These are phyloP conservation scores for Pilasporangium apinafurcum DNA, from an alignment of 352 stramenopile species.

Conservation along the genomic window DNA sequence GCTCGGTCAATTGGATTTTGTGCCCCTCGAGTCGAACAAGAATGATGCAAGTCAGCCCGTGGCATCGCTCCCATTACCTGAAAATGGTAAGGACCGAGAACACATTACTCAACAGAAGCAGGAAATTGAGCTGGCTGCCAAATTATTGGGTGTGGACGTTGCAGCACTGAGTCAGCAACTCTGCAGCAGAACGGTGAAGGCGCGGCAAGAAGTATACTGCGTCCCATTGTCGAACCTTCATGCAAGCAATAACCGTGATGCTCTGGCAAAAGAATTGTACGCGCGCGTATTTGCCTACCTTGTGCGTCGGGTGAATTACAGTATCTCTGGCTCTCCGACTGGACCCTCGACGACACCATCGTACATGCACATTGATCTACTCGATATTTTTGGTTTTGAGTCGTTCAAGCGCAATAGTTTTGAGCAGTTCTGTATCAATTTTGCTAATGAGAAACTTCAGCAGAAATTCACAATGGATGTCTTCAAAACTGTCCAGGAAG, in stretches of 20 bases:
- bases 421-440: conserved; percentile 96
- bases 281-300: conserved; percentile 93
- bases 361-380: conserved; percentile 89
- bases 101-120: conserved; percentile 45
- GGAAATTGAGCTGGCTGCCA: conserved; percentile 56
- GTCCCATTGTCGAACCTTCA: conserved; percentile 67
- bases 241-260: conserved; percentile 88
- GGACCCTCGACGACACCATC: conserved; percentile 15
- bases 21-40: conserved; percentile 67
- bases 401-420: conserved; percentile 91
- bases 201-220: conserved; percentile 76
- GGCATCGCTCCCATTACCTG: conserved; percentile 24
- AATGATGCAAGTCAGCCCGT: conserved; percentile 68
- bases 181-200: conserved; percentile 79
- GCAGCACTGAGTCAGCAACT: conserved; percentile 55
- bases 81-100: conserved; percentile 9
- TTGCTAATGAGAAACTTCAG: conserved; percentile 93
- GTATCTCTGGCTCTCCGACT: conserved; percentile 51
- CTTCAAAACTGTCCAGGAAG: conserved; percentile 84
- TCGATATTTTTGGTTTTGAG: conserved; percentile 98
- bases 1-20: conserved; percentile 80
- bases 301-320: conserved; percentile 83
- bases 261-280: conserved; percentile 94
- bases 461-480: conserved; percentile 87
- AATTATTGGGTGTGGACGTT: conserved; percentile 65